phyloP scores from a whole-genome alignment of 176 grass and related monocot species.

The Zea luxurians region DNA sequence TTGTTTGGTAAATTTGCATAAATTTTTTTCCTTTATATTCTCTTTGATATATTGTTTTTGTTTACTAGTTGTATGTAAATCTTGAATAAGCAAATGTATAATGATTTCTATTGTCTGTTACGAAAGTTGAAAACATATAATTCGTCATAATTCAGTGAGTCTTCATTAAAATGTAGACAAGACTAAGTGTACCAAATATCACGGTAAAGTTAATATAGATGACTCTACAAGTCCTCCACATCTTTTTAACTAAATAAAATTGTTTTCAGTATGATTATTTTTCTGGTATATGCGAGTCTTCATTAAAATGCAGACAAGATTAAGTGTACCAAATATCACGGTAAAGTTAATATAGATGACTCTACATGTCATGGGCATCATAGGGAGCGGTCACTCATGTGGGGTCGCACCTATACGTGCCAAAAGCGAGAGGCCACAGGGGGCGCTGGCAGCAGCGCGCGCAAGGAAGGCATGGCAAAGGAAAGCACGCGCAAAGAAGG shows the following conservation, averaged over 20 bases:
- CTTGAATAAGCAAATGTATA: neutral
- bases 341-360: constrained; percentile 3
- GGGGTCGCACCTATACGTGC: no score
- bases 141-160: neutral
- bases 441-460: no score
- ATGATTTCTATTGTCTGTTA: neutral
- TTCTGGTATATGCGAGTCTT: no score
- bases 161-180: neutral
- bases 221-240: neutral
- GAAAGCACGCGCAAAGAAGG: no score
- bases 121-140: neutral
- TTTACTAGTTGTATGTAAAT: constrained; percentile 10
- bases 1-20: neutral
- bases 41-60: neutral
- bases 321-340: neutral
- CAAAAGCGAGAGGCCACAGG: no score
- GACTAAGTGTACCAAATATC: neutral
- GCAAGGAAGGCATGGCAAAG: no score
- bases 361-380: neutral
- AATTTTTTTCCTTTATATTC: neutral
- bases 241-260: neutral
- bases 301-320: neutral
- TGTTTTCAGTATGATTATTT: neutral
- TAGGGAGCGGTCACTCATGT: no score
- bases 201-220: constrained; percentile 8